Conservation (phyloP, 306 rosid genomes). For the Prunus campanulata region DNA sequence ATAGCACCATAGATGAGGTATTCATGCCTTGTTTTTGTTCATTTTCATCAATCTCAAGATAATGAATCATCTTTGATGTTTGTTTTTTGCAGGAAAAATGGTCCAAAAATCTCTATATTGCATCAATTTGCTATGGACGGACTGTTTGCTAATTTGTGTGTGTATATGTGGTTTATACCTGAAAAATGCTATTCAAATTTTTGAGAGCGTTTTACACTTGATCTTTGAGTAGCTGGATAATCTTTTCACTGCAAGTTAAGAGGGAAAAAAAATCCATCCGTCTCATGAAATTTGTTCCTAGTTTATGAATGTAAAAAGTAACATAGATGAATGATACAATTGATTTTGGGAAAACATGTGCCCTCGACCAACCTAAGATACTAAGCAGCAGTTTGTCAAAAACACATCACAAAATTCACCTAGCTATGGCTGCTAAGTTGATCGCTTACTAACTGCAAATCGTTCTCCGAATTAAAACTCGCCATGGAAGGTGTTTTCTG, state of each 20-base stretch:
- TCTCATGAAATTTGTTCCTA: constrained; percentile 20
- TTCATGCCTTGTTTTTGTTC: not conserved
- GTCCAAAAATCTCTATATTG: constrained; percentile 90
- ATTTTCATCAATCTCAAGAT: not conserved
- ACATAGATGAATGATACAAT: constrained; percentile 10
- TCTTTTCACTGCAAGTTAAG: constrained; percentile 11
- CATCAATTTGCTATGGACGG: constrained; percentile 87
- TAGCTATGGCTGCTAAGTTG: too few relatives aligned
- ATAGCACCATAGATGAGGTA: not conserved
- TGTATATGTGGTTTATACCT: constrained; percentile 33
- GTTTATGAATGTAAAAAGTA: constrained; percentile 28
- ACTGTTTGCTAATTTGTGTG: constrained; percentile 72
- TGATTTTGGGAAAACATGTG: not conserved
- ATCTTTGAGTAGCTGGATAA: constrained; percentile 33
- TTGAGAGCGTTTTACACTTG: constrained; percentile 14
- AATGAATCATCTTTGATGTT: constrained; percentile 2
- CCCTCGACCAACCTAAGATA: not conserved
- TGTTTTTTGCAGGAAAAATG: constrained; percentile 74
- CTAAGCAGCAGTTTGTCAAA: not conserved
- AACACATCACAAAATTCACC: not conserved
- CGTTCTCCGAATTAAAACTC: not conserved
- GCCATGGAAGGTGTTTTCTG: not conserved
- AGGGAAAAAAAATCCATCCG: constrained; percentile 16
- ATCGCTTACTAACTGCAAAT: not conserved
- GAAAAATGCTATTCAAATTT: constrained; percentile 27